A percentile compares a stretch with the other conserved stretches of the same genome.
Conservation (phyloP, 78 protist genomes). For the Dictyostelium firmibasis region DNA sequence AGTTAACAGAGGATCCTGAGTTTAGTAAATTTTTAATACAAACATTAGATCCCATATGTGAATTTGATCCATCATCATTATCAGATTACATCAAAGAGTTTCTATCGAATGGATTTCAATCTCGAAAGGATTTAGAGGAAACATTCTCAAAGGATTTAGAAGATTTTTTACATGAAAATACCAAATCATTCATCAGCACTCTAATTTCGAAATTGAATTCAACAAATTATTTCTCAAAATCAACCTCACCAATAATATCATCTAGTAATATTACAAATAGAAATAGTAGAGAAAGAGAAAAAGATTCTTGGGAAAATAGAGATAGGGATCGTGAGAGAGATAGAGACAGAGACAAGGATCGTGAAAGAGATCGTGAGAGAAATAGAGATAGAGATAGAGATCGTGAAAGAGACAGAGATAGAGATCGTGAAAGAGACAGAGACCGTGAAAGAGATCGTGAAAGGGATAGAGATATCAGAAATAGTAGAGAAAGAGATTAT, state of each 20-base stretch:
- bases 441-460: no score
- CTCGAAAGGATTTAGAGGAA: slow-evolving; percentile 5
- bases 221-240: background rate
- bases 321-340: no score
- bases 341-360: no score
- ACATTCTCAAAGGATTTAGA: background rate
- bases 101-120: slow-evolving; percentile 1
- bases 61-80: slow-evolving; percentile 30
- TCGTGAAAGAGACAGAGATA: no score
- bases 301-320: no score
- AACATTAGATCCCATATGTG: slow-evolving; percentile 50
- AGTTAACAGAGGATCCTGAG: background rate
- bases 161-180: slow-evolving; percentile 45
- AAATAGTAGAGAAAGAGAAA: background rate
- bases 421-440: no score
- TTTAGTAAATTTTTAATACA: slow-evolving; percentile 20
- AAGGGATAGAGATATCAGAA: no score
- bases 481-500: background rate
- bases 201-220: background rate
- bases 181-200: background rate
- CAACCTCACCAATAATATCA: background rate
- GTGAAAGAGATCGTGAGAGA: no score
- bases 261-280: background rate
- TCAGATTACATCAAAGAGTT: slow-evolving; percentile 44
- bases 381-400: no score